A percentile compares a stretch with the other conserved stretches of the same genome.
These are phyloP conservation scores for Plasmodium coatneyi DNA, from an alignment of 169 alveolate species.

Conservation along the genomic window DNA sequence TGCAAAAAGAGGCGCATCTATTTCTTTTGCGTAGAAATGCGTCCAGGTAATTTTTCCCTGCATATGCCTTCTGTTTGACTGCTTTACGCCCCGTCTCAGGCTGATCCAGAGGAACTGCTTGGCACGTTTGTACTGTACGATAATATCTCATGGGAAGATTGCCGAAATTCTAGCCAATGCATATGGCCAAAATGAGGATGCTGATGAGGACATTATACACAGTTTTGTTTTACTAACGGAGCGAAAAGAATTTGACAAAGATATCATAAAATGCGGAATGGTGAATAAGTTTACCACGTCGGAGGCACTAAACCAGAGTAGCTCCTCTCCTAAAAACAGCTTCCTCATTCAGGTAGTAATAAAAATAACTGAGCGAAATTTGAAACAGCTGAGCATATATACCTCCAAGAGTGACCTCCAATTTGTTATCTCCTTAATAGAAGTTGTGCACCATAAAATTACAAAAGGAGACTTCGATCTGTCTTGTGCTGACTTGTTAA, in stretches of 20 bases:
- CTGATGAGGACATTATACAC: constrained; percentile 10
- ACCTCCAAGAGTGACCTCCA: neutral
- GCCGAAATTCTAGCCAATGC: constrained; percentile 1
- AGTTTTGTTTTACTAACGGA: constrained; percentile 26
- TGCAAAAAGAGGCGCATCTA: neutral
- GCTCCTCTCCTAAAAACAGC: neutral
- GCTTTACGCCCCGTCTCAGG: neutral
- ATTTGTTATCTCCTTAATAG: constrained; percentile 16
- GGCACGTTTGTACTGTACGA: neutral
- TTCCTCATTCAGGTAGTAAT: constrained; percentile 29
- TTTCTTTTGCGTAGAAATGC: neutral
- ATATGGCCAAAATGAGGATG: constrained; percentile 3
- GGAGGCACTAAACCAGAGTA: neutral
- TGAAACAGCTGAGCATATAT: neutral
- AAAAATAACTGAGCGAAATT: neutral
- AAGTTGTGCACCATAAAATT: neutral
- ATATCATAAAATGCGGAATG: constrained; percentile 30
- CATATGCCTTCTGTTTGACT: neutral
- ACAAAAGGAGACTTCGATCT: constrained; percentile 10
- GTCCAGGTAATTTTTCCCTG: neutral
- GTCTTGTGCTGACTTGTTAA: constrained; percentile 30
- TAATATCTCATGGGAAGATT: constrained; percentile 19
- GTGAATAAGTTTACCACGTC: neutral
- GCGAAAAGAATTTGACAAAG: constrained; percentile 41
- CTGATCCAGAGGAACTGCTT: neutral